phyloP scores from a whole-genome alignment of 768 basidiomycete genomes.

The Peribolospora kevripleyi region DNA sequence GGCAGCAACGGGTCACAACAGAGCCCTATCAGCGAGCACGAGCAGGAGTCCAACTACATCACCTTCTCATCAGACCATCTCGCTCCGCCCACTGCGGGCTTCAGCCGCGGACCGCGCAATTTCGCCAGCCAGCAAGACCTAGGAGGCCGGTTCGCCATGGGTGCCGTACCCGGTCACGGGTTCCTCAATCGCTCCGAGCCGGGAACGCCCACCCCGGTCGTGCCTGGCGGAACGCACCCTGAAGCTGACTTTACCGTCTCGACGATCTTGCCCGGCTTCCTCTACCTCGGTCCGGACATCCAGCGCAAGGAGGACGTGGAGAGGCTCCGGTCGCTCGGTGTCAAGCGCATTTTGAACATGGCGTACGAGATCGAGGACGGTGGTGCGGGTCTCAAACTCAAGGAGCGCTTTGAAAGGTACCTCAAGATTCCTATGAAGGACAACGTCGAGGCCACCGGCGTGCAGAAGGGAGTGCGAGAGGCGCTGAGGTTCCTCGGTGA shows the following conservation, averaged over 20 bases:
- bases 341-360: constrained; percentile 71
- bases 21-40: no score
- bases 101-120: no score
- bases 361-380: constrained; percentile 66
- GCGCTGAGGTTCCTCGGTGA: constrained; percentile 68
- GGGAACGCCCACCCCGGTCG: constrained; percentile 3
- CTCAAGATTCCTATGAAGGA: constrained; percentile 77
- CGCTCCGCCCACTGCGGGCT: no score
- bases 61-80: no score
- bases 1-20: no score
- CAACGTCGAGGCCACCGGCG: constrained; percentile 79
- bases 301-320: constrained; percentile 47
- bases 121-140: no score
- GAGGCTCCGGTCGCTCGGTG: constrained; percentile 46
- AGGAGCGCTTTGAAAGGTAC: constrained; percentile 56
- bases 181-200: not conserved
- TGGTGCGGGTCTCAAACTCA: constrained; percentile 44
- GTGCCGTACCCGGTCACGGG: not conserved
- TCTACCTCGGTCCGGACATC: constrained; percentile 76
- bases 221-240: constrained; percentile 3
- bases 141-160: no score
- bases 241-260: constrained; percentile 41
- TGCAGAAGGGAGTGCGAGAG: constrained; percentile 52
- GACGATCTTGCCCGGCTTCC: constrained; percentile 68
- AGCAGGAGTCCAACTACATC: no score